Evolutionary conservation across 106 monocot genomes (phyloP).

Genomic region (Agapanthus africanus): DNA sequence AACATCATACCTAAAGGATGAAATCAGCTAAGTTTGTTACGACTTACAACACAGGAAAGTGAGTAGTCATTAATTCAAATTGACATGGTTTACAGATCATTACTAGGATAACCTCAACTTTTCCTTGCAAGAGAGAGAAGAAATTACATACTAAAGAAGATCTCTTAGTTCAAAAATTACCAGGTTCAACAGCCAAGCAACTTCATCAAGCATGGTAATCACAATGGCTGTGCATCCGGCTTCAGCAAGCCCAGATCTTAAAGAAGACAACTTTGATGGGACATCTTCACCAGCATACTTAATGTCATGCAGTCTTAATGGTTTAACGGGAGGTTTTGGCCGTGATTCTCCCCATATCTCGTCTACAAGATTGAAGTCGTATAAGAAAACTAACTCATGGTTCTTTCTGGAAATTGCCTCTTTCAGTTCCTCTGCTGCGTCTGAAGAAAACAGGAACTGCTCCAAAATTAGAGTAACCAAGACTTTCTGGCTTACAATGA

Average conservation of each 20-base stretch:
- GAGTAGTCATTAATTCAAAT: too few relatives aligned
- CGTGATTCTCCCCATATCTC: constrained; percentile 21
- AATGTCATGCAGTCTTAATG: constrained; percentile 83
- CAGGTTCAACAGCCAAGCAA: constrained; percentile 96
- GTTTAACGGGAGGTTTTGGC: constrained; percentile 63
- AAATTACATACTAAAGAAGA: too few relatives aligned
- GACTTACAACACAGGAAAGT: too few relatives aligned
- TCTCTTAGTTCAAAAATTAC: constrained; percentile 29
- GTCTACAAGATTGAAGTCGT: background rate
- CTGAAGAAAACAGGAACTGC: constrained; percentile 93
- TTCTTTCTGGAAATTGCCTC: constrained; percentile 57
- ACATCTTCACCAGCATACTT: constrained; percentile 82
- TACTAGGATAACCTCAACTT: too few relatives aligned
- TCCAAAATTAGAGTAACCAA: constrained; percentile 17
- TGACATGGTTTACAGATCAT: too few relatives aligned
- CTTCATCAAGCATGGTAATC: constrained; percentile 91
- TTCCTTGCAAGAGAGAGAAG: too few relatives aligned
- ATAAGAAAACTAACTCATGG: constrained; percentile 71
- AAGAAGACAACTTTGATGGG: constrained; percentile 54
- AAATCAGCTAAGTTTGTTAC: too few relatives aligned
- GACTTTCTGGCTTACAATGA: too few relatives aligned
- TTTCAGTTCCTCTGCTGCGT: constrained; percentile 85
- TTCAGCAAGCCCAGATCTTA: constrained; percentile 58
- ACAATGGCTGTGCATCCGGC: constrained; percentile 67
- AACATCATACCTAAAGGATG: too few relatives aligned